Percentiles rank a stretch among this genome's conserved stretches.
These are phyloP conservation scores for Penicillium oxalicum DNA, from an alignment of 2,329 filamentous ascomycete genomes.

Conservation along the genomic window DNA sequence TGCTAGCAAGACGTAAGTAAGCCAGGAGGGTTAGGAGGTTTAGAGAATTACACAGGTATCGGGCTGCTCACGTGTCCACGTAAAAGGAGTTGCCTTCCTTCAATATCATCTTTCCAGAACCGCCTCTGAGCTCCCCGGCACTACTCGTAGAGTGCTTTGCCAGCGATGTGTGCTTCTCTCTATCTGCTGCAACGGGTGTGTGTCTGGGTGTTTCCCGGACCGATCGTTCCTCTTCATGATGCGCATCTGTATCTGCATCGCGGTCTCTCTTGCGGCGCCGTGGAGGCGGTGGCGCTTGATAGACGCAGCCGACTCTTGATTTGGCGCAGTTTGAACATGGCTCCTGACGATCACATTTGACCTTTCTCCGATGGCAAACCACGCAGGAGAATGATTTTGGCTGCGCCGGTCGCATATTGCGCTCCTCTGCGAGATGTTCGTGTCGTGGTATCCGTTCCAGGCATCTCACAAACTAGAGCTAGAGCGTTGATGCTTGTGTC, in stretches of 20 bases:
- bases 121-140: neutral
- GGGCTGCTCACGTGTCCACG: constrained; percentile 19
- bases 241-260: constrained; percentile 5
- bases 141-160: neutral
- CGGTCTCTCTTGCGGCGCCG: constrained; percentile 22
- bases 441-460: too few relatives aligned
- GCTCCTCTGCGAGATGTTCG: too few relatives aligned
- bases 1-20: constrained; percentile 7
- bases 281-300: constrained; percentile 21
- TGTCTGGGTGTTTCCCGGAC: constrained; percentile 2
- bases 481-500: too few relatives aligned
- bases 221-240: constrained; percentile 9
- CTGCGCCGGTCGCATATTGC: too few relatives aligned
- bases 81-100: constrained; percentile 22
- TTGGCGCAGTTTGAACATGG: constrained; percentile 45
- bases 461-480: too few relatives aligned
- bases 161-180: neutral
- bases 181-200: neutral
- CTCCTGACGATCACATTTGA: constrained; percentile 40
- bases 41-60: neutral
- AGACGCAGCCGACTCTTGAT: constrained; percentile 33
- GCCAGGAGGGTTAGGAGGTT: too few relatives aligned
- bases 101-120: constrained; percentile 18
- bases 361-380: constrained; percentile 15
- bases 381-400: too few relatives aligned